Evolutionary conservation across 2,329 filamentous ascomycete species (phyloP), one percentile per base, ranked within the genome.

Genomic region (Aspergillus ruber): DNA sequence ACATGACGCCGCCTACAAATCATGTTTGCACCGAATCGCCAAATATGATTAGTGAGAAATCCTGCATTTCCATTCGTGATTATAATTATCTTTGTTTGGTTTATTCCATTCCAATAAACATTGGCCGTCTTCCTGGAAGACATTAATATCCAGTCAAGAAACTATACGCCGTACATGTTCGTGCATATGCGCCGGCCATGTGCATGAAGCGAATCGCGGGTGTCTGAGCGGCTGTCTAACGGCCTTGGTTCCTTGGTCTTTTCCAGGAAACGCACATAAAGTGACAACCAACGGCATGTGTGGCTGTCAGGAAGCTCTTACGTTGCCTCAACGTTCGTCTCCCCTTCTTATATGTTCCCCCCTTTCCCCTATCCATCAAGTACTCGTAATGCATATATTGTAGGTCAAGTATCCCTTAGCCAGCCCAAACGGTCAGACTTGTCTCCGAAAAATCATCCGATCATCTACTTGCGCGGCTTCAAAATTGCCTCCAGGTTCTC

Each of bases 401-500:
- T 12, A 29, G 10, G 10, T 29, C 42, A 32, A 15, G 20, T 17
- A 44, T 18, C 23, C 27, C 32, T 27, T 29, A 27, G 21, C 41
- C 25, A 27, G 27, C 21, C 32, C 6, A 5, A 45, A 21, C 43
- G 7, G 25, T 45, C 27, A 9, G 17, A 15, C 15, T 27, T n/a
- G 32, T 35, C 29, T 38, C 25, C 23, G 25, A 6, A 35, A 42
- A 15, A 18, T 4, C 4, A 21, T 25, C 17, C 12, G 20, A n/a
- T 42, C n/a, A 7, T 23, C 57, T 57, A 66, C 51, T 56, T 61
- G 13, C 72, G 74, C 44, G 79, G 71, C 63, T 81, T 80, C 62
- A 97, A 79, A 65, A 97, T 91, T 69, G 90, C 86, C 66, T 95
- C 86, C 57, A 97, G 85, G 63, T 95, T 89, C 56, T 90, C 84